Base-by-base conservation (phyloP, 1,284 basidiomycete species). In the Apiotrichum laibachii region DNA sequence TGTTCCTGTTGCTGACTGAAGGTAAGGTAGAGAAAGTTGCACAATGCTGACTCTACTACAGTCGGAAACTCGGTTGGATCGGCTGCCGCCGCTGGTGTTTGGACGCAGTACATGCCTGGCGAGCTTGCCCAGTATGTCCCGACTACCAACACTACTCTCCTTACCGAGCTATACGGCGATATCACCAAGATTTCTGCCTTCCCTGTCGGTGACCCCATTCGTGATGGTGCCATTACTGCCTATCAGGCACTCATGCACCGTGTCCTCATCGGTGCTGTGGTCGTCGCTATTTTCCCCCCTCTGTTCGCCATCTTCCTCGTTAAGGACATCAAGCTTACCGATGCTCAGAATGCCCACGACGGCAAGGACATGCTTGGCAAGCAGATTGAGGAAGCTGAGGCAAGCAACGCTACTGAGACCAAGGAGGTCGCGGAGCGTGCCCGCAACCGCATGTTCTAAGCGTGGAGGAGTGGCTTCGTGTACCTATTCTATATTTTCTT, bases 1-100 rank as follows among this genome's bases (percentile, higher is more conserved):
- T 92, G 62, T 85, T 92, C 16, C 80, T 92, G 37, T 82, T 93
- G 42, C 77, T 81, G 49, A 81, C 82, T 39, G 83, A 83, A 68
- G 79, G 43, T 44, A 21, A 8, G 43, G 10, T 13, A 4, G 2
- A 5, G 8, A 18, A n/a, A n/a, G 19, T 5, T 21, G 43, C 1
- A 2, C 19, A 5, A 12, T 44, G 19, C 18, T 44, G 43, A 44
- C 43, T 31, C 26, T 31, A 7, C 10, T 44, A 6, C 19, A 44
- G 43, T 83, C 16, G 83, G 83, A 26, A 82, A 81, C 59, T 78
- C 79, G 12, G 77, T 82, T 45, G 82, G 82, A 11, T 77, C 79
- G 0, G 81, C 82, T 7, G 72, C 80, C 35, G 81, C 77, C 16
- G 63, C 72, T 1, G 66, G 61, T 5, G 57, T 74, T 42, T 77